Conservation (phyloP, 2,329 filamentous ascomycete genomes). For the Botrytis cinerea region DNA sequence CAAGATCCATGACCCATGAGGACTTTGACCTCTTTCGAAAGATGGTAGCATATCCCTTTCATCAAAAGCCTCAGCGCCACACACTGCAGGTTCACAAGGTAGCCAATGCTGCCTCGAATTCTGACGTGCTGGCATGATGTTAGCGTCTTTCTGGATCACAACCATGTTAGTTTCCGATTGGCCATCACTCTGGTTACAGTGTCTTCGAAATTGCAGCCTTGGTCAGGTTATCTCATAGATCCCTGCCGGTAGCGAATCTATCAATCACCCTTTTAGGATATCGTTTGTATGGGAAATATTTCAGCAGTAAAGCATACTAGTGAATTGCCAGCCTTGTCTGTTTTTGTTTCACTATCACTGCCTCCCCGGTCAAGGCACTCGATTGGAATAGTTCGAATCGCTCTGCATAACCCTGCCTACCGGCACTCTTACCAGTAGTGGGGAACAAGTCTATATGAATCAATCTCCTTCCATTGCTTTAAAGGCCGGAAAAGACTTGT, state of each 20-base stretch:
- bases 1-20: conserved; percentile 37
- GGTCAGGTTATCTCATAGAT: conserved; percentile 9
- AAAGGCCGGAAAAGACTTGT: not conserved
- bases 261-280: conserved; percentile 15
- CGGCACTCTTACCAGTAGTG: conserved; percentile 3
- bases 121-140: conserved; percentile 14
- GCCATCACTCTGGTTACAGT: conserved; percentile 2
- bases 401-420: conserved; percentile 3
- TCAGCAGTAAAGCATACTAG: conserved; percentile 15
- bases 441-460: conserved; percentile 20
- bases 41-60: conserved; percentile 27
- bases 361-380: conserved; percentile 15
- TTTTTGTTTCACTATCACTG: conserved; percentile 20
- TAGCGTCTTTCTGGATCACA: not conserved
- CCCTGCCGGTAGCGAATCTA: conserved; percentile 4
- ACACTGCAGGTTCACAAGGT: conserved; percentile 26
- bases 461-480: conserved; percentile 10
- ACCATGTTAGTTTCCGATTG: conserved; percentile 12
- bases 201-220: conserved; percentile 19
- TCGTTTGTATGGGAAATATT: conserved; percentile 6
- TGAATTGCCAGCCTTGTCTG: conserved; percentile 11
- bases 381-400: conserved; percentile 21
- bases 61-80: conserved; percentile 33
- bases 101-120: conserved; percentile 19
- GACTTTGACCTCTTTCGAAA: conserved; percentile 38